Percentiles rank a stretch among this genome's conserved stretches.
phyloP scores from a whole-genome alignment of 306 rosid species.

The Ochetophila trinervis region DNA sequence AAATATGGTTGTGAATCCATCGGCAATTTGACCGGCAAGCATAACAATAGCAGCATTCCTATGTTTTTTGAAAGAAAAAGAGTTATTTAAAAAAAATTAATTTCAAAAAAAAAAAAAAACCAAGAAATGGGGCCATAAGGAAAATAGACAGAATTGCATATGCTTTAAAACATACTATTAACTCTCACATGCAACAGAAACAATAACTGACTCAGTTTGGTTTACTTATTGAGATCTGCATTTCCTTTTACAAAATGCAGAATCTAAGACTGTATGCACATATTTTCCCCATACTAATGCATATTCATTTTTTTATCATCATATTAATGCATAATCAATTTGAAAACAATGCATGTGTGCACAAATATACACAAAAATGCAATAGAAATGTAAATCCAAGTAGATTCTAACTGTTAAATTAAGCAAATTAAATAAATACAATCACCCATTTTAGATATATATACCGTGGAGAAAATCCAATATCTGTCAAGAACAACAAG shows the following conservation, averaged over 20 bases:
- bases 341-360: neutral
- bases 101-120: neutral
- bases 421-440: neutral
- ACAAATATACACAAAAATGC: neutral
- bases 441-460: conserved; percentile 3
- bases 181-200: no score
- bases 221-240: neutral
- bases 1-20: conserved; percentile 77
- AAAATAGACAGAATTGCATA: neutral
- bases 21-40: conserved; percentile 99
- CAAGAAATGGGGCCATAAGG: neutral
- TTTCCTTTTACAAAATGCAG: neutral
- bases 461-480: conserved; percentile 86
- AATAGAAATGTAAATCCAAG: neutral
- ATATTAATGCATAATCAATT: neutral
- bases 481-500: conserved; percentile 77
- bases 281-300: neutral
- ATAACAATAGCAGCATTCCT: conserved; percentile 87
- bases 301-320: neutral
- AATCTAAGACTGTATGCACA: neutral
- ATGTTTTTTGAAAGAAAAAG: neutral
- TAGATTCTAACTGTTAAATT: neutral
- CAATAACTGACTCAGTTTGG: no score
- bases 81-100: neutral
- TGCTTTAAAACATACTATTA: neutral